A percentile compares a stretch with the other conserved stretches of the same genome.
Evolutionary conservation across 495 filamentous ascomycete genomes (phyloP).

Genomic region (Penicillium macrosclerotiorum): DNA sequence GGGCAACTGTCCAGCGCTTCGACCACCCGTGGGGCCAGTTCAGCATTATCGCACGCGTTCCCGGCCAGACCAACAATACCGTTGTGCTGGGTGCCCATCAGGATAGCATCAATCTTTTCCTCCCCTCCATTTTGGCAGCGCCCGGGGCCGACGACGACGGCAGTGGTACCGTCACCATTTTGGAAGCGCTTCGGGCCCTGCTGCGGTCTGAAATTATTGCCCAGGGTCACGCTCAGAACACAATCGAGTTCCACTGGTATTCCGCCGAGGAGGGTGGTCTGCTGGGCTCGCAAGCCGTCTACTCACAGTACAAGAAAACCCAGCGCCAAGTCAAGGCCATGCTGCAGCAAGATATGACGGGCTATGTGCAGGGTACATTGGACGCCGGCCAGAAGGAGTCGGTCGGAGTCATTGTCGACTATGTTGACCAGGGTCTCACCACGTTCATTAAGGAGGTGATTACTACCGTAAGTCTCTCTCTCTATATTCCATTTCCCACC

Average conservation of each 20-base stretch:
- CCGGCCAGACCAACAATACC: slow-evolving; percentile 80
- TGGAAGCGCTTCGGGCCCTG: slow-evolving; percentile 66
- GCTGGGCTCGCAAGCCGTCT: slow-evolving; percentile 83
- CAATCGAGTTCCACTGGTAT: slow-evolving; percentile 96
- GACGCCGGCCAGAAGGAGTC: slow-evolving; percentile 80
- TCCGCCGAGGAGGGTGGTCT: slow-evolving; percentile 89
- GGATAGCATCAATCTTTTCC: slow-evolving; percentile 86
- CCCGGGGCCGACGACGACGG: slow-evolving; percentile 78
- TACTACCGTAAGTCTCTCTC: slow-evolving; percentile 53
- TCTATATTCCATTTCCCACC: background rate
- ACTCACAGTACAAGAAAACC: slow-evolving; percentile 74
- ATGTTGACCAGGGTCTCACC: slow-evolving; percentile 77
- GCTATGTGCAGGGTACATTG: slow-evolving; percentile 78
- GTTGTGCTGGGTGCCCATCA: slow-evolving; percentile 75
- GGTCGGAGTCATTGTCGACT: slow-evolving; percentile 93
- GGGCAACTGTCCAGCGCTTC: slow-evolving; percentile 71
- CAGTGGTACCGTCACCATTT: slow-evolving; percentile 74
- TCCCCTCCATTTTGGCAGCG: slow-evolving; percentile 77
- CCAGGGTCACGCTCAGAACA: slow-evolving; percentile 62
- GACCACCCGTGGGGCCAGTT: slow-evolving; percentile 85
- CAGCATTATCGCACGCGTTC: slow-evolving; percentile 89
- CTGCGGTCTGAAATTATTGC: slow-evolving; percentile 52
- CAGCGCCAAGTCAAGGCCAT: slow-evolving; percentile 86
- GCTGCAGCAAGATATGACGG: slow-evolving; percentile 99
- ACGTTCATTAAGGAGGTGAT: slow-evolving; percentile 90